phyloP scores from a whole-genome alignment of 768 basidiomycete genomes.

The Mycena sanguinolenta region DNA sequence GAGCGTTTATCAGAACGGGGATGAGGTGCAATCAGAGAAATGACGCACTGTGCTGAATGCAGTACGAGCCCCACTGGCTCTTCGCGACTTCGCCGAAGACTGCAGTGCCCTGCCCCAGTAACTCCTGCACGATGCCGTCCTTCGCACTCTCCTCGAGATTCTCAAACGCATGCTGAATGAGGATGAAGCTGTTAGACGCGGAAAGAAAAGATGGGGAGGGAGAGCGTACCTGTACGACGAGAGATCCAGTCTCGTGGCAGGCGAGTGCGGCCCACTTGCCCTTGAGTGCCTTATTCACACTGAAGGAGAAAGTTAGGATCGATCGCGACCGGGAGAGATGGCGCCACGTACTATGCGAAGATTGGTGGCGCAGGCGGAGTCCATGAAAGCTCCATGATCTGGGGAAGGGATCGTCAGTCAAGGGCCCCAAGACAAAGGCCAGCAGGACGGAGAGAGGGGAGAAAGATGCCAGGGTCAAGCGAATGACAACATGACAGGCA shows the following conservation, averaged over 20 bases:
- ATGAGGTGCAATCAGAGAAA: constrained; percentile 49
- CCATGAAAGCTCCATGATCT: constrained; percentile 94
- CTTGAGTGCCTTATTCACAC: constrained; percentile 88
- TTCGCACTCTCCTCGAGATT: constrained; percentile 88
- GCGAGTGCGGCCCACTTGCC: constrained; percentile 93
- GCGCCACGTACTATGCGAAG: constrained; percentile 53
- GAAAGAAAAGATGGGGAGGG: not conserved
- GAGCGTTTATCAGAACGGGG: constrained; percentile 8
- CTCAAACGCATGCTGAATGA: constrained; percentile 81
- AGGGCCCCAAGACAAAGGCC: too few species aligned
- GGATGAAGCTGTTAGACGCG: not conserved
- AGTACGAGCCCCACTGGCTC: constrained; percentile 92
- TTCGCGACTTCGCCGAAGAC: not conserved
- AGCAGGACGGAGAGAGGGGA: not conserved
- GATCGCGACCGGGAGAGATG: constrained; percentile 53
- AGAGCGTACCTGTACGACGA: constrained; percentile 81
- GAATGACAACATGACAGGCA: constrained; percentile 15
- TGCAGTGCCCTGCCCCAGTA: constrained; percentile 68
- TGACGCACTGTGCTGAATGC: constrained; percentile 83
- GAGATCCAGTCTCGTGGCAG: constrained; percentile 92
- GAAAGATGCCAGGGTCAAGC: not conserved
- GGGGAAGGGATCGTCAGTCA: constrained; percentile 17
- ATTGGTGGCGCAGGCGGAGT: constrained; percentile 89
- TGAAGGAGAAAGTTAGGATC: constrained; percentile 51
- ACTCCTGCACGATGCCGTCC: constrained; percentile 86